A percentile compares a stretch with the other conserved stretches of the same genome.
These are phyloP conservation scores for Phyllachora maydis DNA, from an alignment of 2,329 filamentous ascomycete genomes.

Conservation along the genomic window DNA sequence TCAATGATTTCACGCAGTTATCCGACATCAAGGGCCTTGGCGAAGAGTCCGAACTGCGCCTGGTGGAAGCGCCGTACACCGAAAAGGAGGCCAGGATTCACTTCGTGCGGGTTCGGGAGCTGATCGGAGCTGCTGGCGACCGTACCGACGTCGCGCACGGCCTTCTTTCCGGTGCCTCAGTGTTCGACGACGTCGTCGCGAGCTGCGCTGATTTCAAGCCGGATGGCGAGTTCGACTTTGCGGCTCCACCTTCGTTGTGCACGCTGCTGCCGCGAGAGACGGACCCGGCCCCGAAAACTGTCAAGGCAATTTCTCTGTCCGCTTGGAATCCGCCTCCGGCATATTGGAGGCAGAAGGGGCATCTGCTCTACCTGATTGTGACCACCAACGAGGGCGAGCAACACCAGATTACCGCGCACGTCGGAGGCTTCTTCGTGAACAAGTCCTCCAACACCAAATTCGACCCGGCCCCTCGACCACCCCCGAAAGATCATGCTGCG, in stretches of 20 bases:
- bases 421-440: slow-evolving; percentile 93
- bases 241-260: slow-evolving; percentile 43
- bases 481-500: slow-evolving; percentile 57
- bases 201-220: slow-evolving; percentile 19
- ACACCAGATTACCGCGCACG: slow-evolving; percentile 79
- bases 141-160: slow-evolving; percentile 75
- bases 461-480: slow-evolving; percentile 62
- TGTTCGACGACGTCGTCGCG: slow-evolving; percentile 59
- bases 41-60: slow-evolving; percentile 53
- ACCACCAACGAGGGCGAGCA: slow-evolving; percentile 92
- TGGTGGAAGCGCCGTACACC: slow-evolving; percentile 91
- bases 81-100: slow-evolving; percentile 97
- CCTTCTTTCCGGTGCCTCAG: slow-evolving; percentile 62
- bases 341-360: slow-evolving; percentile 74
- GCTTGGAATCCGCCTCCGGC: slow-evolving; percentile 94
- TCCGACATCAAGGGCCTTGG: slow-evolving; percentile 70
- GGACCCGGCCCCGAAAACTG: slow-evolving; percentile 61
- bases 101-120: slow-evolving; percentile 71
- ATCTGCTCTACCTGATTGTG: slow-evolving; percentile 74
- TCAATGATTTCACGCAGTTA: slow-evolving; percentile 90
- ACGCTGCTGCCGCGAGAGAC: slow-evolving; percentile 49
- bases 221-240: slow-evolving; percentile 58
- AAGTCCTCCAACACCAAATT: slow-evolving; percentile 92
- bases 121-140: slow-evolving; percentile 81
- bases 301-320: slow-evolving; percentile 76